Base-by-base conservation (phyloP, 2,329 filamentous ascomycete genomes). In the Claviceps lovelessii region DNA sequence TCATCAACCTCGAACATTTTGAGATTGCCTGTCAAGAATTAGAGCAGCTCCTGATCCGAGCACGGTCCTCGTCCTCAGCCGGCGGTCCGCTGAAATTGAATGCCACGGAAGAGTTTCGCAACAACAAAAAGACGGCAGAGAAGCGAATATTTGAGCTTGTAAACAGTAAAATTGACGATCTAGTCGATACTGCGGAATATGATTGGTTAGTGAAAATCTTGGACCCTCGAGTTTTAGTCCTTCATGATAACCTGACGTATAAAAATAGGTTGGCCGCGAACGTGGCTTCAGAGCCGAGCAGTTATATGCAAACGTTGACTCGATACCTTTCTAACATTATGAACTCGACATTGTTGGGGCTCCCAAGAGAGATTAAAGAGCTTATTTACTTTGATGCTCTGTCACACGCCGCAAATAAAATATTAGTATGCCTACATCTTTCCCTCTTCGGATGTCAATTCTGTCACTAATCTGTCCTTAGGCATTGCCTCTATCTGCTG, bases 101-200 rank as follows among this genome's bases (percentile, higher is more conserved):
- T 31, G 93, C 94, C 0, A 97, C 93, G 0, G 85, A 89, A 60
- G 81, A 88, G 57, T 98, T 98, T 68, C 79, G 83, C 45, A 84
- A 79, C 63, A 90, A 95, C 66, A 96, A 96, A 72, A 96, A 97
- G 72, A 90, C 86, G 1, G 93, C 93, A 0, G 91, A 96, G 66
- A 95, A 96, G 71, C 86, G 94, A 39, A 97, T 98, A 56, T 98
- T 98, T 65, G 94, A 98, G 70, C 79, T 98, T 0, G 93, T 98
- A 59, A 97, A 98, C 72, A 94, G 88, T 55, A 98, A 98, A 73
- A 97, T 98, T 62, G 91, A 97, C 65, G 93, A 98, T 66, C 79
- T 98, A 11, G 87, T 98, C 54, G 91, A 96, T 63, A 97, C 90
- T 0, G 91, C 93, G 37, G 93, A 98, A 70, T 98, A 98, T 66